Percentiles rank a stretch among this genome's conserved stretches.
Conservation (phyloP, 768 basidiomycete species). For the Mycena rosella region DNA sequence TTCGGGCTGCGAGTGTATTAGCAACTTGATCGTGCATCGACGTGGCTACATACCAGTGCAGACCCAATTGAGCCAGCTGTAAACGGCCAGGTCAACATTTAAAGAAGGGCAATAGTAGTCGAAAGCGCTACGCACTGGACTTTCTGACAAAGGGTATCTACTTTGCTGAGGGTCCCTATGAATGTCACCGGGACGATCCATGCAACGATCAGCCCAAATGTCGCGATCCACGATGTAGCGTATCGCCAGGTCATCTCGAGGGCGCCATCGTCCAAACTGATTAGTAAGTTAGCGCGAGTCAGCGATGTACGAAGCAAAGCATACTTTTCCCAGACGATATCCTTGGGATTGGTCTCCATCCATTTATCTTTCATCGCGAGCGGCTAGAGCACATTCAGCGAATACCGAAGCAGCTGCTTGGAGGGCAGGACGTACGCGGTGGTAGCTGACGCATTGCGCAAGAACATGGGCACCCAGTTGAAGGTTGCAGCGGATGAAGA, state of each 20-base stretch:
- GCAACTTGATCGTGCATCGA: not conserved
- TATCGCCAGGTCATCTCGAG: slow-evolving; percentile 68
- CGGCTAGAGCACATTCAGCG: slow-evolving; percentile 50
- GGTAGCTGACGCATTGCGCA: slow-evolving; percentile 68
- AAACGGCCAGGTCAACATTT: not conserved
- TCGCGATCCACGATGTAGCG: slow-evolving; percentile 66
- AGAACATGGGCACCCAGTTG: slow-evolving; percentile 83
- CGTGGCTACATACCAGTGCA: slow-evolving; percentile 47
- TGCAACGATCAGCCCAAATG: slow-evolving; percentile 68
- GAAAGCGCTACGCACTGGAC: slow-evolving; percentile 51
- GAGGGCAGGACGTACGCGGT: slow-evolving; percentile 51
- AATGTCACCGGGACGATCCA: slow-evolving; percentile 79
- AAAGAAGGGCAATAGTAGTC: not conserved
- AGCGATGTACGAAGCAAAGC: not conserved
- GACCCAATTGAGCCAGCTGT: slow-evolving; percentile 73
- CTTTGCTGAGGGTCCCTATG: slow-evolving; percentile 73
- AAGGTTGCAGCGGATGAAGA: slow-evolving; percentile 77
- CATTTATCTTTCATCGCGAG: slow-evolving; percentile 70
- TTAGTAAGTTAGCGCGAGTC: not conserved
- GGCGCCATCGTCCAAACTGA: slow-evolving; percentile 59
- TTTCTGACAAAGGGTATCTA: slow-evolving; percentile 63
- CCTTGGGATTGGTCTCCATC: slow-evolving; percentile 68
- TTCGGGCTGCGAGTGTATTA: slow-evolving; percentile 34
- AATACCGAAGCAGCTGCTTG: not conserved
- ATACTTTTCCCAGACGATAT: slow-evolving; percentile 69